Evolutionary conservation across 345 rosid genomes (phyloP).

Genomic region (Rubroshorea leprosula): DNA sequence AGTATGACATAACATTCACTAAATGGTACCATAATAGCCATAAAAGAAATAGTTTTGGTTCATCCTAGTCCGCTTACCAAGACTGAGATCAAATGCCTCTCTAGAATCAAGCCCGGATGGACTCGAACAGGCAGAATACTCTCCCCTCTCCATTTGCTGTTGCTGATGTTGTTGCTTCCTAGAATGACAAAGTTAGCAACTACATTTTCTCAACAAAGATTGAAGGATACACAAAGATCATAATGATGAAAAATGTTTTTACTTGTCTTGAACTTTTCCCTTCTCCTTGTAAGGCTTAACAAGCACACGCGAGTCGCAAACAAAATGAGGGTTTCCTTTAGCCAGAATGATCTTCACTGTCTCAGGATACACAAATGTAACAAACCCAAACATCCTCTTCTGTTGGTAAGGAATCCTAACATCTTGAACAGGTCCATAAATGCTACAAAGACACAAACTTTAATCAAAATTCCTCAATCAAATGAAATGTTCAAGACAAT

Average conservation of each 20-base stretch:
- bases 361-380: constrained; percentile 58
- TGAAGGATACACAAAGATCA: not conserved
- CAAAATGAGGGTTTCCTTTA: constrained; percentile 72
- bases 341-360: constrained; percentile 73
- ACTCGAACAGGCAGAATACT: constrained; percentile 41
- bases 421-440: constrained; percentile 70
- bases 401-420: constrained; percentile 79
- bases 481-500: not conserved
- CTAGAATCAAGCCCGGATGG: constrained; percentile 42
- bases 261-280: constrained; percentile 61
- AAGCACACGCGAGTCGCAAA: constrained; percentile 66
- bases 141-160: constrained; percentile 50
- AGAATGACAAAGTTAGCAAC: constrained; percentile 3
- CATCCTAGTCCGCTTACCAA: constrained; percentile 27
- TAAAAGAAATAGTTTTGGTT: not conserved
- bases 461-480: not conserved
- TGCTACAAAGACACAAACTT: constrained; percentile 26
- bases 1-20: not conserved
- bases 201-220: not conserved
- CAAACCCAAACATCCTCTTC: constrained; percentile 79
- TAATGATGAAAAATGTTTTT: not conserved
- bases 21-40: not conserved
- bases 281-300: constrained; percentile 82
- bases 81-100: constrained; percentile 49
- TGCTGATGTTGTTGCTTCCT: constrained; percentile 54